Evolutionary conservation across 805 yeast species (phyloP), one percentile per base, ranked within the genome.

Genomic region (Ogataea paraovalis): DNA sequence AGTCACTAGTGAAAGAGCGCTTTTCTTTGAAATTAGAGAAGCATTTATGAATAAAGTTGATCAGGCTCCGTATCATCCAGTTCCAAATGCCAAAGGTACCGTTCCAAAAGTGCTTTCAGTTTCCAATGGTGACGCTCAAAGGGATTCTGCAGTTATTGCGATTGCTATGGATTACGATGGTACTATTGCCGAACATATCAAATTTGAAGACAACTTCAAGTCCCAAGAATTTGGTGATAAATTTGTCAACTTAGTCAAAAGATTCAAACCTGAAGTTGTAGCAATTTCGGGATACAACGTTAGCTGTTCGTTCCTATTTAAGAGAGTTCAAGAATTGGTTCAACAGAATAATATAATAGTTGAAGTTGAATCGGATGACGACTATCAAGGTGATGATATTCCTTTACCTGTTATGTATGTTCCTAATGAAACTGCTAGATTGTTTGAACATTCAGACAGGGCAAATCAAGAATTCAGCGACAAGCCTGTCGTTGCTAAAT

Each of bases 11-110:
- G 87, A 87, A 63, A 76, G 86, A 47, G 62, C 80, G 39, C 73
- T 94, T 40, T 82, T 82, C 43, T 76, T 73, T 48, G 83, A 83
- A 49, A 80, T 92, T 32, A 83, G 98, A 55, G 75, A 77, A 39
- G 72, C 77, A 25, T 85, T 92, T 59, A 71, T 80, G 63, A 74
- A 78, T 20, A 85, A 83, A 58, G 74, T 94, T 32, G 94, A 92
- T 64, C 98, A 91, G 70, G 96, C 98, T 2, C 97, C 99, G 28
- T 91, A 72, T 66, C 82, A 86, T 56, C 96, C 98, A 5, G 75
- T 78, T 41, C 85, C 87, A 4, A 84, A 76, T 54, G 87, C 80
- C 39, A 75, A 78, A 49, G 96, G 97, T 40, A 86, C 96, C 4
- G 75, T 82, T 45, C 96, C 99, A 19, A 82, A 86, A 52, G 92